These are phyloP conservation scores for Pseudocercospora ulei DNA, from an alignment of 2,329 filamentous ascomycete genomes.

Conservation along the genomic window DNA sequence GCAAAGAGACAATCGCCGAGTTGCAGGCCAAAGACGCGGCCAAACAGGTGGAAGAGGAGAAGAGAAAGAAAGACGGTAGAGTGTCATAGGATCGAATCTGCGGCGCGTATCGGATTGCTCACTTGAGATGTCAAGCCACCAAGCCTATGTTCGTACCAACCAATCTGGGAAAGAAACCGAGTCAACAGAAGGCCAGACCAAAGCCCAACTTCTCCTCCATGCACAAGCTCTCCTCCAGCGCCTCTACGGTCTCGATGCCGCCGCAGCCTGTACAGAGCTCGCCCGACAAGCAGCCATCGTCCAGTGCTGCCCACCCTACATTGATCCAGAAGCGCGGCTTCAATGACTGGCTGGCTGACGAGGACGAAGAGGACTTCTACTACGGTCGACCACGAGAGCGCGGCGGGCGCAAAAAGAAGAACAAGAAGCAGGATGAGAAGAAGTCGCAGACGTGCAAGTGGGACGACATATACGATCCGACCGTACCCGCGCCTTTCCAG, in stretches of 20 bases:
- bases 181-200: constrained; percentile 53
- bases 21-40: constrained; percentile 46
- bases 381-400: constrained; percentile 9
- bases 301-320: constrained; percentile 26
- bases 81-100: constrained; percentile 29
- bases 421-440: constrained; percentile 49
- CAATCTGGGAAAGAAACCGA: constrained; percentile 41
- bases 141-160: constrained; percentile 74
- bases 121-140: constrained; percentile 47
- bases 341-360: constrained; percentile 75
- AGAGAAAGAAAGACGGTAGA: constrained; percentile 55
- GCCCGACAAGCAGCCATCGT: constrained; percentile 21
- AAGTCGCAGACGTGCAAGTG: constrained; percentile 51
- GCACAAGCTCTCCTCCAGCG: constrained; percentile 28
- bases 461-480: constrained; percentile 84
- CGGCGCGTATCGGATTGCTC: constrained; percentile 40
- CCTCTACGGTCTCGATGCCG: constrained; percentile 16
- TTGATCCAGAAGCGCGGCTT: constrained; percentile 48
- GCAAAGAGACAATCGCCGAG: constrained; percentile 52
- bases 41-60: constrained; percentile 43
- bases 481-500: constrained; percentile 70
- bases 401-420: constrained; percentile 58
- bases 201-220: constrained; percentile 49
- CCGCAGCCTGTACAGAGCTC: constrained; percentile 25
- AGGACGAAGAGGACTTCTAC: constrained; percentile 60